Base-by-base conservation (phyloP, 1,284 basidiomycete genomes). In the Phenoliferia sp. region DNA sequence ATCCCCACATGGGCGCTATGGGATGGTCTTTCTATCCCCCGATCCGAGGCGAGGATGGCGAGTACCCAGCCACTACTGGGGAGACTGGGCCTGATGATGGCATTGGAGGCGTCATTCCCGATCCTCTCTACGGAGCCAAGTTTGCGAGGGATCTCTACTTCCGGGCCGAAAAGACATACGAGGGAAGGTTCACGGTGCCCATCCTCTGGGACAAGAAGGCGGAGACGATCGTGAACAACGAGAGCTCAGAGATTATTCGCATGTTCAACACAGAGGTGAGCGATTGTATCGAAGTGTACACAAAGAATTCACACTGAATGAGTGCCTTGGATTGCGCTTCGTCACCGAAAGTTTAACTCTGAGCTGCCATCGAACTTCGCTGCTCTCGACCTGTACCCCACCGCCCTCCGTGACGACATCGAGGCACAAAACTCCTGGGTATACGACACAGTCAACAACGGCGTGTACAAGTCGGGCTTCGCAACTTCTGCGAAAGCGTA, bases 181-280 rank as follows among this genome's bases (percentile, higher is more conserved):
- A 75, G 15, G 88, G 88, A 63, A 63, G 88, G 61, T 93, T 90
- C 82, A 92, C 92, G 4, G 92, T 94, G 2, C 94, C 95, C n/a
- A 82, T 94, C 59, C 82, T 98, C 1, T 99, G 93, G 92, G 96
- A 98, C 82, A 95, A 88, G 82, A 90, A 96, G 80, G 82, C 80
- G 50, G 80, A 88, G 66, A 92, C 90, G 44, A 90, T 99, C 73
- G 96, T 99, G 65, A 96, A 91, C 82, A 99, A 96, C 79, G 94
- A 97, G 78, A 90, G 88, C 71, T 88, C 89, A 0, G 93, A 96
- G 80, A 94, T 71, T 48, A 69, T 72, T 31, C 66, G 70, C 54
- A 64, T 68, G 60, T 54, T 73, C 57, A 69, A 73, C 65, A 57
- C 65, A 17, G 69, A 63, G 57, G 66, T 67, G 29, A 29, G 62